Evolutionary conservation across 441 rosid species (phyloP).

Genomic region (Gossypium aridum): DNA sequence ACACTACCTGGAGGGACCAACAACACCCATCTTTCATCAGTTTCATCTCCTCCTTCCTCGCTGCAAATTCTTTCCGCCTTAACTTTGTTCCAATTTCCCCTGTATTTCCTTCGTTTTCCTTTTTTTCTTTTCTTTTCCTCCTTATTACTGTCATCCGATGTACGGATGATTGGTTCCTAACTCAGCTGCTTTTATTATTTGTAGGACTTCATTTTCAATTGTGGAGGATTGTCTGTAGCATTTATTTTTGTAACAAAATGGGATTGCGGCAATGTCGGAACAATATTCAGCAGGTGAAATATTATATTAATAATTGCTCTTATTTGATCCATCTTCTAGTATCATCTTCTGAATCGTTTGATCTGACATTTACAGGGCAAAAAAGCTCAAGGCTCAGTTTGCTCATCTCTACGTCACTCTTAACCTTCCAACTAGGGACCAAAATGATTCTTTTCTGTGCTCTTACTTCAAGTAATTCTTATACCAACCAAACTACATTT

Average conservation of each 20-base stretch:
- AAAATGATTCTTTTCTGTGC: slow-evolving; percentile 60
- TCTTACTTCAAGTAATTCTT: slow-evolving; percentile 78
- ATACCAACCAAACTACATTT: background rate
- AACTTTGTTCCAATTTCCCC: slow-evolving; percentile 74
- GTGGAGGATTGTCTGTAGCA: slow-evolving; percentile 82
- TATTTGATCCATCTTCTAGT: background rate
- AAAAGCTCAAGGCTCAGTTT: slow-evolving; percentile 64
- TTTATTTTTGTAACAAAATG: slow-evolving; percentile 70
- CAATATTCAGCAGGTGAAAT: slow-evolving; percentile 57
- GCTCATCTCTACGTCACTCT: slow-evolving; percentile 61
- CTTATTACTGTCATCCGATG: background rate
- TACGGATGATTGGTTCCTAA: no score
- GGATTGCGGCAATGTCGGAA: slow-evolving; percentile 37
- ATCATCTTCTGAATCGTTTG: slow-evolving; percentile 3
- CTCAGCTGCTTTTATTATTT: background rate
- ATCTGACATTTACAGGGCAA: slow-evolving; percentile 35
- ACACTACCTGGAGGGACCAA: slow-evolving; percentile 57
- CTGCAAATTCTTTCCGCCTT: slow-evolving; percentile 69
- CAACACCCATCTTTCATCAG: slow-evolving; percentile 60
- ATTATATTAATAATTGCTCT: background rate
- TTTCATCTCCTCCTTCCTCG: slow-evolving; percentile 66
- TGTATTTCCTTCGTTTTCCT: slow-evolving; percentile 24
- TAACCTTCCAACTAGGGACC: slow-evolving; percentile 52
- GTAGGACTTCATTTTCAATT: slow-evolving; percentile 82
- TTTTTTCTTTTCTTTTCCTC: background rate